Evolutionary conservation across 352 stramenopile genomes (phyloP), one percentile per base, ranked within the genome.

Genomic region (Halophytophthora batemanensis): DNA sequence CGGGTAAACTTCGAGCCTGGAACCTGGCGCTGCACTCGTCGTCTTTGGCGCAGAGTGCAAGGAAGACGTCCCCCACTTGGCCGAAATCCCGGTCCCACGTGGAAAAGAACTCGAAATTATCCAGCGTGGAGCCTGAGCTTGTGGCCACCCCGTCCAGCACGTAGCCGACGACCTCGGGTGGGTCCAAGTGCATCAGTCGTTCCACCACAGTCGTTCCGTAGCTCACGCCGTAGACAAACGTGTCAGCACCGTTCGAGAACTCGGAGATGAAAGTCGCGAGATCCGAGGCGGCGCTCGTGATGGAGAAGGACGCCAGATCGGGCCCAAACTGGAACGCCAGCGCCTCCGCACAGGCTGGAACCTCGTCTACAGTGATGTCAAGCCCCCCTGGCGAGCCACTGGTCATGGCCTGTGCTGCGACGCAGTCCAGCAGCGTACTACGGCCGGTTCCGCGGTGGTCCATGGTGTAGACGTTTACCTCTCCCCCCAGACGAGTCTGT

Each of bases 381-480:
- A 18, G 51, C 5, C 65, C 59, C 7, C 19, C 48, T 0, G 69
- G 59, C n/a, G 67, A 80, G 0, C 69, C 74, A 6, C 46, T 63
- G 12, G 50, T 77, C 5, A 53, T 64, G 6, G 48, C 53, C 22
- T 81, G 74, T 2, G 66, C 47, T 14, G 74, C 64, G 1, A 70
- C 64, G 23, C 74, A 86, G 36, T 76, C 51, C 6, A 83, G 31
- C 13, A 57, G 17, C 5, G 54, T 76, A 46, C 63, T 81, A 3
- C 71, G 69, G 15, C 74, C 71, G 5, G 64, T 79, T 34, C 71
- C 74, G 11, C 73, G 73, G 19, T 81, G 66, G 33, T 83, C 69
- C 57, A 83, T 78, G 15, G 73, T 83, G 46, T 83, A 83, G 2
- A 83, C 59, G 22, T 83, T 78, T 5, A 77, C 73, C 6, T 49